Evolutionary conservation across 2,329 filamentous ascomycete species (phyloP), one percentile per base, ranked within the genome.

Genomic region (Zasmidium cellare): DNA sequence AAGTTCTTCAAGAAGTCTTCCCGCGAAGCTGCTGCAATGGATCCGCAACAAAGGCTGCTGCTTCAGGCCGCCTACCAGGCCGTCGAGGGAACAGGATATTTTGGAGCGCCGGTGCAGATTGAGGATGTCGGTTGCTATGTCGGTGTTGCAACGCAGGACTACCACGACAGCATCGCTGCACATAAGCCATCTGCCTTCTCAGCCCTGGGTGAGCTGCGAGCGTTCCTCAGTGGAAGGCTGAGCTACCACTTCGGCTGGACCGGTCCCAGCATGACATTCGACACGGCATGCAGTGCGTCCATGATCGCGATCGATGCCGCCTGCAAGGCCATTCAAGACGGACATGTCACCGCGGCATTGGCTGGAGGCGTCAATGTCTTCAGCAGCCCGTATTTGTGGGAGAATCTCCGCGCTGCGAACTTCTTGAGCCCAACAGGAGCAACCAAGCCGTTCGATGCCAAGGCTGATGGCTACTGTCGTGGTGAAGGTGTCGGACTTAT

Each of bases 341-440:
- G 71, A 1, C 70, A 74, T 49, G 67, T 65, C 48, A 55, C 50
- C 7, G 57, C 60, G 18, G 72, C 71, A 2, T 12, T 79, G 2
- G 72, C 68, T 1, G 75, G 74, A 0, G 75, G 76, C 16, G 64
- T 68, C 3, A 73, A 73, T 55, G 55, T 73, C 6, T 66, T 77
- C 3, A 67, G 67, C 9, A 70, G 61, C 46, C 70, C 71, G 1
- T 35, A 71, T 44, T 65, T 58, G 46, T 73, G 66, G 38, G 61
- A 72, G 28, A 69, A 72, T 20, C 66, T 78, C 7, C 69, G 66
- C 2, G 66, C 65, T 0, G 79, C 71, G 0, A 66, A 69, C 2
- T 80, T 81, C 53, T 64, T 82, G 0, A 79, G 74, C 16, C 70
- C 72, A 0, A 77, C 74, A 1, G 79, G 80, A 0, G 70, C 76